Evolutionary conservation across 495 filamentous ascomycete species (phyloP).

Genomic region (Penicillium soppii): DNA sequence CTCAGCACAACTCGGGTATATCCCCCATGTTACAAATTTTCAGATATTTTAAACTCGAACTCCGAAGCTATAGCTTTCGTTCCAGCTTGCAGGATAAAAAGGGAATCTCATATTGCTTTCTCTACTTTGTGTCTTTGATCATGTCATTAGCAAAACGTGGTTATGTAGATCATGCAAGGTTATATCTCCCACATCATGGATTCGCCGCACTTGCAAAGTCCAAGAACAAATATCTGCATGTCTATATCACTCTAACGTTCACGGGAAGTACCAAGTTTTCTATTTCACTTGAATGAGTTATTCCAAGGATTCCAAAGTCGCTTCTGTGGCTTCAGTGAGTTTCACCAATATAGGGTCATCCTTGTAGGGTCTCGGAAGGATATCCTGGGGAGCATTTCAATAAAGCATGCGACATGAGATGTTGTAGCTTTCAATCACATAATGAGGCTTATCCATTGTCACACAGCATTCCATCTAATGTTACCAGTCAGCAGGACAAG

Average conservation of each 20-base stretch:
- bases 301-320: background rate
- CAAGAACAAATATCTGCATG: too few species aligned
- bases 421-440: background rate
- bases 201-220: too few species aligned
- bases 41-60: background rate
- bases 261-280: too few species aligned
- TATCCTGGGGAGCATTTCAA: slow-evolving; percentile 1
- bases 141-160: too few species aligned
- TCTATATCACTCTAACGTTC: too few species aligned
- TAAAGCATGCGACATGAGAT: background rate
- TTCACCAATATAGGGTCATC: background rate
- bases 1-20: background rate
- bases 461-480: background rate
- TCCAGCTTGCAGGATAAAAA: too few species aligned
- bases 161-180: too few species aligned
- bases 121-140: too few species aligned
- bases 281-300: background rate
- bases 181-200: background rate
- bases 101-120: too few species aligned
- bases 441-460: slow-evolving; percentile 5
- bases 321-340: background rate
- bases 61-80: background rate
- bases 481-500: slow-evolving; percentile 3
- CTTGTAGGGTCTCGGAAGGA: slow-evolving; percentile 1
- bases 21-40: background rate